Evolutionary conservation across 441 rosid genomes (phyloP).

Genomic region (Pelargonium cotyledonis): DNA sequence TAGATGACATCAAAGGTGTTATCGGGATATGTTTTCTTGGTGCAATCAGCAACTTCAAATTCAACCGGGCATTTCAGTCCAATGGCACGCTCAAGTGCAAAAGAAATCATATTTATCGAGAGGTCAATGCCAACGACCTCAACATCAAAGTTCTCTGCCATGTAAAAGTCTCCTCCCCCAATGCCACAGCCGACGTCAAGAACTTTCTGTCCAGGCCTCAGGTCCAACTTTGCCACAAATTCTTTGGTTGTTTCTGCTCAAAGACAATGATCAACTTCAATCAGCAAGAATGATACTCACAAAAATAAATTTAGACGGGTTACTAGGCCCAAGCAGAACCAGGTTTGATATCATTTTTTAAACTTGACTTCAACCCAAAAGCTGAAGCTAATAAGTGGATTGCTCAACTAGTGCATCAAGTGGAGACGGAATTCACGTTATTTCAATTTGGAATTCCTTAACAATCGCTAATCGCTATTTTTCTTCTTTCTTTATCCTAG

Average conservation of each 20-base stretch:
- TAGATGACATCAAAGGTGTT: conserved; percentile 78
- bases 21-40: conserved; percentile 71
- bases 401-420: too few species aligned
- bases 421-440: too few species aligned
- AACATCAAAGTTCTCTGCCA: conserved; percentile 82
- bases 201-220: conserved; percentile 86
- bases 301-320: too few species aligned
- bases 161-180: conserved; percentile 97
- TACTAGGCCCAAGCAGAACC: background rate
- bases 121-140: conserved; percentile 91
- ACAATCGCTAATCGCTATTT: too few species aligned
- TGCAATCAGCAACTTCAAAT: conserved; percentile 96
- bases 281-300: conserved; percentile 8
- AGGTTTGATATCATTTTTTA: too few species aligned
- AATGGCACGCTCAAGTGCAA: conserved; percentile 87
- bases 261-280: conserved; percentile 11
- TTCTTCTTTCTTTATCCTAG: too few species aligned
- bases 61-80: conserved; percentile 84
- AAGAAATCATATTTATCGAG: conserved; percentile 86
- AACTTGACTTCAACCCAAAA: too few species aligned
- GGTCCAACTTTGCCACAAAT: conserved; percentile 77
- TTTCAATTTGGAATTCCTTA: too few species aligned
- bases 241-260: conserved; percentile 86
- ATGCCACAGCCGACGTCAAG: conserved; percentile 99
- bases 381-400: too few species aligned